Percentiles rank a stretch among this genome's conserved stretches.
Evolutionary conservation across 1,139 yeast genomes (phyloP).

Genomic region (Zygoascus hellenicus): DNA sequence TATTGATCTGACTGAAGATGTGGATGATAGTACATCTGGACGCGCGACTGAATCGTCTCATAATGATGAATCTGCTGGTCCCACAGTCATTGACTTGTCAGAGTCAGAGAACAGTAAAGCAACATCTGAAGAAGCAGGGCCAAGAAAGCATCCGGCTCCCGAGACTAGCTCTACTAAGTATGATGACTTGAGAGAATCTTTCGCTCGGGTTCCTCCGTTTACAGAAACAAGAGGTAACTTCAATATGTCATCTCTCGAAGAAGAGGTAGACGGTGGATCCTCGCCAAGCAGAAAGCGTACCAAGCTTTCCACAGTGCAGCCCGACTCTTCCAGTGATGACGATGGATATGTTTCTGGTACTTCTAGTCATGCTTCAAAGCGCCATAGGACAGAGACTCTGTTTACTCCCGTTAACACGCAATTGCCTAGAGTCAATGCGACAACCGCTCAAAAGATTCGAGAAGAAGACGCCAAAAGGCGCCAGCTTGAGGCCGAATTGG

Average conservation of each 20-base stretch:
- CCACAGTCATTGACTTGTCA: neutral
- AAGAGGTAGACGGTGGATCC: conserved; percentile 16
- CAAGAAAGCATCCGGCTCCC: neutral
- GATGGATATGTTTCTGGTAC: neutral
- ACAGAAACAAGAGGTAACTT: conserved; percentile 39
- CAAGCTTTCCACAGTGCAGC: no score
- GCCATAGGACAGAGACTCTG: conserved; percentile 10
- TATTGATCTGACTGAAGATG: conserved; percentile 21
- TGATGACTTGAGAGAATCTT: conserved; percentile 12
- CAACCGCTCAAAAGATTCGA: conserved; percentile 14
- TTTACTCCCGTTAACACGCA: conserved; percentile 15
- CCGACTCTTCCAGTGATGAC: conserved; percentile 1
- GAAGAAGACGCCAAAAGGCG: neutral
- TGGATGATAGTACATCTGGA: conserved; percentile 6
- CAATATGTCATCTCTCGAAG: conserved; percentile 31
- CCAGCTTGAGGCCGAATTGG: neutral
- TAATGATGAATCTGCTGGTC: neutral
- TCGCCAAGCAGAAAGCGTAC: neutral
- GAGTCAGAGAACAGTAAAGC: neutral
- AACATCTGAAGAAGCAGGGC: neutral
- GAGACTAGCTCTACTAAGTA: neutral
- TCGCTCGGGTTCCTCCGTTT: conserved; percentile 36
- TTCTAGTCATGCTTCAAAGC: neutral
- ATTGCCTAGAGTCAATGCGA: conserved; percentile 11
- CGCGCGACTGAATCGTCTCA: neutral